These are phyloP conservation scores for Lactarius indigo DNA, from an alignment of 768 basidiomycete species.

Conservation along the genomic window DNA sequence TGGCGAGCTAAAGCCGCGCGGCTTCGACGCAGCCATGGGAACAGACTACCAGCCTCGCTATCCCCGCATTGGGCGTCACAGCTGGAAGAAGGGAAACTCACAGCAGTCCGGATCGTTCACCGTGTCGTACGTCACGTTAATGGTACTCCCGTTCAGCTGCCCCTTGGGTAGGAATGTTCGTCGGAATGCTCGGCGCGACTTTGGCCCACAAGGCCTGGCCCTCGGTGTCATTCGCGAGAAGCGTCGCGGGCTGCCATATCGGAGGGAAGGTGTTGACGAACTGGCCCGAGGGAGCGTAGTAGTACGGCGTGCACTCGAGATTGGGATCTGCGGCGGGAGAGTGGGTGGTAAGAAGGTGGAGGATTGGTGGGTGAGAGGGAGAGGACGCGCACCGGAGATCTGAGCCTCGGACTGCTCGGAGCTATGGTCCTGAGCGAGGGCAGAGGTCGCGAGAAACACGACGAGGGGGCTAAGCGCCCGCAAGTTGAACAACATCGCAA, in stretches of 20 bases:
- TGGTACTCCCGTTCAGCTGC: slow-evolving; percentile 8
- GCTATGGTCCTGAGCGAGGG: slow-evolving; percentile 8
- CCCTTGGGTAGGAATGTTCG: slow-evolving; percentile 42
- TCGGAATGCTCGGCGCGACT: slow-evolving; percentile 43
- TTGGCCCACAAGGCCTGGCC: slow-evolving; percentile 39
- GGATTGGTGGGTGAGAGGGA: neutral
- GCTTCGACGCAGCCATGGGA: neutral
- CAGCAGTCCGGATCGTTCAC: slow-evolving; percentile 23
- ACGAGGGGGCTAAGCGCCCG: neutral
- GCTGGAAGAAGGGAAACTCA: slow-evolving; percentile 8
- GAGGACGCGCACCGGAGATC: slow-evolving; percentile 5
- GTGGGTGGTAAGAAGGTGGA: neutral
- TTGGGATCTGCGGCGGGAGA: slow-evolving; percentile 11
- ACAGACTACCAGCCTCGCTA: neutral
- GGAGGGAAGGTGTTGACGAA: slow-evolving; percentile 13
- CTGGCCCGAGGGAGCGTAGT: slow-evolving; percentile 11
- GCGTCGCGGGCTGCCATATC: slow-evolving; percentile 20
- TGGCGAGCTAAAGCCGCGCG: neutral
- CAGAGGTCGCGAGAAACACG: neutral
- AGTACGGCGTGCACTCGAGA: slow-evolving; percentile 22
- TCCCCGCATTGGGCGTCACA: neutral
- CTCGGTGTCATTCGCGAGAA: slow-evolving; percentile 16
- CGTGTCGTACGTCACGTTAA: slow-evolving; percentile 22
- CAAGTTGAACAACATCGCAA: neutral
- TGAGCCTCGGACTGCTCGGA: slow-evolving; percentile 17